Base-by-base conservation (phyloP, 1,284 basidiomycete genomes). In the Ganoderma multipileum region DNA sequence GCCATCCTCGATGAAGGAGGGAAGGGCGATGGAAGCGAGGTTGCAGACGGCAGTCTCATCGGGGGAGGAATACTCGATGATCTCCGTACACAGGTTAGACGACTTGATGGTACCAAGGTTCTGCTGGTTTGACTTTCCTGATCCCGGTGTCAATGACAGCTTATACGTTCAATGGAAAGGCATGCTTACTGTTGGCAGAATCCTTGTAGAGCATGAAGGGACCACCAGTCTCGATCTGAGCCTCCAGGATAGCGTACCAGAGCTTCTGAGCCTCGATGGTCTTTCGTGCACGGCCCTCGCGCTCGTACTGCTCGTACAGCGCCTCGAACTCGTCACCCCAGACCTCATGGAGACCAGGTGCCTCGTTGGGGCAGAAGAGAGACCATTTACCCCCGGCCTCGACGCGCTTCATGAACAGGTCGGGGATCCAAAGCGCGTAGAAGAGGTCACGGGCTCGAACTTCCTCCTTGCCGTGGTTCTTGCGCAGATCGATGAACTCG, bases 181-280 rank as follows among this genome's bases (percentile, higher is more conserved):
- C 33, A n/a, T 0, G 81, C 91, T 68, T 74, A 94, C 92, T 81
- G 79, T 96, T 97, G 66, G 92, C 90, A 42, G 91, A 86, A 78
- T 97, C 94, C 85, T 99, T 99, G 88, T 99, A 99, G 59, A 96
- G 85, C 93, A 99, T 99, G 86, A 98, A 99, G 5, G 98, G 98
- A 44, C 92, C 94, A 72, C 98, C 98, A 5, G 98, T 99, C 85
- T 99, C 98, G 75, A 97, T 96, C 82, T 99, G 98, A 11, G 96
- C 91, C 79, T 99, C 97, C 64, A 99, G 85, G 75, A 99, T 93
- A 59, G 97, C 95, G 80, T 98, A 99, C 97, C 98, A 99, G 57
- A 99, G 89, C 84, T 99, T 99, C 82, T 99, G 98, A 12, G 98
- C 98, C 72, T 96, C 93, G 76, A 99, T 86, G 26, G 90, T 90